Conservation (phyloP, 2,329 filamentous ascomycete species). For the Aspergillus sclerotialis region DNA sequence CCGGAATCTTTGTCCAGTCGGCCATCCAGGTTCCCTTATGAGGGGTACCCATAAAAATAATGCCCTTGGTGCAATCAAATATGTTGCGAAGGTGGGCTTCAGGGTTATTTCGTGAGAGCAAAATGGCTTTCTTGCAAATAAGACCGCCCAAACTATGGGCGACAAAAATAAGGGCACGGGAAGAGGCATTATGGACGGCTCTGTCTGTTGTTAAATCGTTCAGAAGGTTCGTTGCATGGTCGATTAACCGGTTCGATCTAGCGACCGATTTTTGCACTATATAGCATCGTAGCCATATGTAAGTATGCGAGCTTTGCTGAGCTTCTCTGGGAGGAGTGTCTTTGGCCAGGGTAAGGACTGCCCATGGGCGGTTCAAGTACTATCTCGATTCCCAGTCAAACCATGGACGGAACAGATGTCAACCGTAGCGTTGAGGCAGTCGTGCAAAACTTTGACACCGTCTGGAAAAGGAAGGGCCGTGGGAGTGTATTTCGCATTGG, state of each 20-base stretch:
- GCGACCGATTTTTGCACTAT: constrained; percentile 1
- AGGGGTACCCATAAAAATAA: constrained; percentile 33
- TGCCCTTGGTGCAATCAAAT: constrained; percentile 21
- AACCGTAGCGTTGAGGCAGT: not conserved
- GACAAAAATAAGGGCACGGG: constrained; percentile 23
- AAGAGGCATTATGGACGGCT: constrained; percentile 2
- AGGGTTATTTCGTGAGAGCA: constrained; percentile 23
- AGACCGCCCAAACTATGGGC: constrained; percentile 22
- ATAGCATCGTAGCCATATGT: constrained; percentile 12
- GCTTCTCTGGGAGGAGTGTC: constrained; percentile 7
- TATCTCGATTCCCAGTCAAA: constrained; percentile 11
- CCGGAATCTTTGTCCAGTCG: constrained; percentile 26
- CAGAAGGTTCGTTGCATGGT: constrained; percentile 26
- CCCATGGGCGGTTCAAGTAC: constrained; percentile 10
- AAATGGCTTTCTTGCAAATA: constrained; percentile 31
- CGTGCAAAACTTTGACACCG: not conserved
- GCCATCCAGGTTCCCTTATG: constrained; percentile 28
- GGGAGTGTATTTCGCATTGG: too few species aligned
- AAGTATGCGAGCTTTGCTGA: constrained; percentile 6
- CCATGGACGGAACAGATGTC: constrained; percentile 10
- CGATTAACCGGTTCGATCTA: constrained; percentile 3
- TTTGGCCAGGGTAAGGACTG: constrained; percentile 7
- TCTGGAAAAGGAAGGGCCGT: not conserved
- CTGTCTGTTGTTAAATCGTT: constrained; percentile 23
- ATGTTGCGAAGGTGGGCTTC: constrained; percentile 24